Conservation (phyloP, 2,329 filamentous ascomycete genomes). For the Colletotrichum cuscutae region DNA sequence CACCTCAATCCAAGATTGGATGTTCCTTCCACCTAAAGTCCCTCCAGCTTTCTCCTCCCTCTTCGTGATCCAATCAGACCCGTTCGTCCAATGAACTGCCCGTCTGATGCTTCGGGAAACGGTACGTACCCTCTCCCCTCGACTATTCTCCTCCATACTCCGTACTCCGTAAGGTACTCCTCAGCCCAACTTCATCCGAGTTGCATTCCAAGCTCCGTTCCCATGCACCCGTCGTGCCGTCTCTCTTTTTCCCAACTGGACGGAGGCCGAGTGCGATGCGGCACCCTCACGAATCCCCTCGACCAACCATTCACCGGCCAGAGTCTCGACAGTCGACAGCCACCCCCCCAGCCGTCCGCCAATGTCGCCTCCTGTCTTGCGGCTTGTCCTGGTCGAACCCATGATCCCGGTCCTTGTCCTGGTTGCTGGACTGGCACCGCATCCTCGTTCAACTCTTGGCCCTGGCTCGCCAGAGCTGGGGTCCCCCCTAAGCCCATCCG, state of each 20-base stretch:
- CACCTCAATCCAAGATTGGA: neutral
- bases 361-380: constrained; percentile 28
- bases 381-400: constrained; percentile 20
- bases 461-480: neutral
- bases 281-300: neutral
- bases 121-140: neutral
- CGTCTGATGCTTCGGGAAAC: neutral
- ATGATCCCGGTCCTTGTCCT: constrained; percentile 31
- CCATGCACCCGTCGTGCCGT: constrained; percentile 1
- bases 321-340: neutral
- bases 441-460: constrained; percentile 18
- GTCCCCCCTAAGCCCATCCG: constrained; percentile 19
- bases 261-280: constrained; percentile 2
- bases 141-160: neutral
- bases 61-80: neutral
- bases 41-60: constrained; percentile 7
- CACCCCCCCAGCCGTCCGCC: constrained; percentile 4
- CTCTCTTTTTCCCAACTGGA: neutral
- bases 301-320: neutral
- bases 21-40: neutral
- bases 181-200: neutral
- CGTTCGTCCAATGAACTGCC: neutral
- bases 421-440: neutral
- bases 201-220: neutral
- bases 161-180: neutral